A percentile compares a stretch with the other conserved stretches of the same genome.
These are phyloP conservation scores for Sordariomycetes sp. DNA, from an alignment of 2,329 filamentous ascomycete genomes.

Conservation along the genomic window DNA sequence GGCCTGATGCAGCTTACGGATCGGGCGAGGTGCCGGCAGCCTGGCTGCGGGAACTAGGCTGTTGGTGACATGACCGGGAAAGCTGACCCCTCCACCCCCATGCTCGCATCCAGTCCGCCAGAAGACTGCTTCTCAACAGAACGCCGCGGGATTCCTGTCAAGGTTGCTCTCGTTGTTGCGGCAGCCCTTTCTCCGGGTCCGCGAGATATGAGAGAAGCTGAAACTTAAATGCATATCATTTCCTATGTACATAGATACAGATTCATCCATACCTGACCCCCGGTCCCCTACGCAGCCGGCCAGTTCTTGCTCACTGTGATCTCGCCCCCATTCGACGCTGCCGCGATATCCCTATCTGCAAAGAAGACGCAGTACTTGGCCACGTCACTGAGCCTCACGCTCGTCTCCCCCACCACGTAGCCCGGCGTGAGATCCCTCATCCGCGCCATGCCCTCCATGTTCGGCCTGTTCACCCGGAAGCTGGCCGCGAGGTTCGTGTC, in stretches of 20 bases:
- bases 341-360: slow-evolving; percentile 19
- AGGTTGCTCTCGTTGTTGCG: too few relatives aligned
- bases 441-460: slow-evolving; percentile 19
- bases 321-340: slow-evolving; percentile 19
- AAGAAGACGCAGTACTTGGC: slow-evolving; percentile 27
- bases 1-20: too few relatives aligned
- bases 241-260: not conserved
- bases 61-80: too few relatives aligned
- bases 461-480: slow-evolving; percentile 20
- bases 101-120: too few relatives aligned
- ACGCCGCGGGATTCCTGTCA: too few relatives aligned
- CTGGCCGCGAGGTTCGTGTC: slow-evolving; percentile 39
- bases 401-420: slow-evolving; percentile 15
- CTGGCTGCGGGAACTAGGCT: too few relatives aligned
- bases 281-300: slow-evolving; percentile 17
- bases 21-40: too few relatives aligned
- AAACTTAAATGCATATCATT: not conserved
- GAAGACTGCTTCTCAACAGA: too few relatives aligned
- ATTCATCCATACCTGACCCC: not conserved
- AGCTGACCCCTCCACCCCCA: too few relatives aligned
- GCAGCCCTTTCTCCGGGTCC: too few relatives aligned
- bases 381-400: slow-evolving; percentile 21
- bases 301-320: slow-evolving; percentile 24
- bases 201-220: not conserved
- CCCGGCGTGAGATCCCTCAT: slow-evolving; percentile 16